Evolutionary conservation across 2,329 filamentous ascomycete genomes (phyloP).

Genomic region (Gliomastix tumulicola): DNA sequence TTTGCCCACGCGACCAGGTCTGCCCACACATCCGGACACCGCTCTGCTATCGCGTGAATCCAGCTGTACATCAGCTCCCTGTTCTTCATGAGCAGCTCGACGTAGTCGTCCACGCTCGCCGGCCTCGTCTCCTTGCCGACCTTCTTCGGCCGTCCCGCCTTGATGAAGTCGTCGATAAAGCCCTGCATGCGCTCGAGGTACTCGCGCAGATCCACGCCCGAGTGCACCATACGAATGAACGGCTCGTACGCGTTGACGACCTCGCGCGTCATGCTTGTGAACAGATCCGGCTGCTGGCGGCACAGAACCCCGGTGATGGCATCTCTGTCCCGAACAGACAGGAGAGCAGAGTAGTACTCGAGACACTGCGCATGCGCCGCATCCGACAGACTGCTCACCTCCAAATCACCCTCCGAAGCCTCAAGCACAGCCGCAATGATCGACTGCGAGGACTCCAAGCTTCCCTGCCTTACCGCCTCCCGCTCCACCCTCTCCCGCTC

Average conservation of each 20-base stretch:
- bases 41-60: slow-evolving; percentile 61
- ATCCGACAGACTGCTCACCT: slow-evolving; percentile 40
- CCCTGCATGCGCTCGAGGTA: slow-evolving; percentile 60
- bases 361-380: slow-evolving; percentile 57
- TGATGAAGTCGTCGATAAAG: slow-evolving; percentile 67
- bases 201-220: slow-evolving; percentile 62
- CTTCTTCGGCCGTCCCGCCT: slow-evolving; percentile 40
- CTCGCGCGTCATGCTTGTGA: slow-evolving; percentile 63
- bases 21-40: slow-evolving; percentile 58
- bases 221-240: slow-evolving; percentile 65
- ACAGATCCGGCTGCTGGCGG: slow-evolving; percentile 60
- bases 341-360: slow-evolving; percentile 64
- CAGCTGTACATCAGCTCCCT: slow-evolving; percentile 59
- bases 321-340: slow-evolving; percentile 68
- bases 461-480: slow-evolving; percentile 50
- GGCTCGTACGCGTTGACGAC: slow-evolving; percentile 64
- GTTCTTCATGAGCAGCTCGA: slow-evolving; percentile 59
- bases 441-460: slow-evolving; percentile 42
- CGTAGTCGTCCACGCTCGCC: slow-evolving; percentile 66
- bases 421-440: slow-evolving; percentile 63
- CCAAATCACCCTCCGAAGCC: slow-evolving; percentile 31
- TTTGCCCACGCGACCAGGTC: slow-evolving; percentile 57
- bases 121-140: slow-evolving; percentile 13
- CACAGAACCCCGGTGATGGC: slow-evolving; percentile 62
- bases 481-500: slow-evolving; percentile 46